Evolutionary conservation across 73 alveolate genomes (phyloP).

Genomic region (Uronychia setigera): DNA sequence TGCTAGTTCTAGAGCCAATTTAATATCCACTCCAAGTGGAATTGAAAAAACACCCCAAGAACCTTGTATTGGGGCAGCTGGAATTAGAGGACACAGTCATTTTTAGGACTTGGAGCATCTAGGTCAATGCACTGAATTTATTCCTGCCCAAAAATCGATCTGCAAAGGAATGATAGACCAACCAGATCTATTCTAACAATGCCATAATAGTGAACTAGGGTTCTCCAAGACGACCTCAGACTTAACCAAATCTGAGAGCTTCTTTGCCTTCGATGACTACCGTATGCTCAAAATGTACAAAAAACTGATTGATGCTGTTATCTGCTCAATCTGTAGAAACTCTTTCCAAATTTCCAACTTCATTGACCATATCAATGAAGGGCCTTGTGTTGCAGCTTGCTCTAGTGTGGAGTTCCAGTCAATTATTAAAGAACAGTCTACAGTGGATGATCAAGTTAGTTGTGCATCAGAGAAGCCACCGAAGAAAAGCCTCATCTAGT

Average conservation of each 20-base stretch:
- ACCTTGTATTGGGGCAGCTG: background rate
- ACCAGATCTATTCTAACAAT: no score
- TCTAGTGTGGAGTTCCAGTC: background rate
- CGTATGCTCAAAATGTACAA: background rate
- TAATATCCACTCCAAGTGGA: background rate
- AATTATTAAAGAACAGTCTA: background rate
- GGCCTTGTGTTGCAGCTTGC: background rate
- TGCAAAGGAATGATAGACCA: no score
- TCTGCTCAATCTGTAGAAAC: background rate
- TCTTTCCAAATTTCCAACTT: background rate
- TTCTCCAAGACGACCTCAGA: no score
- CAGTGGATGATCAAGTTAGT: background rate
- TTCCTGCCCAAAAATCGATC: no score
- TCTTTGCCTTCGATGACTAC: background rate
- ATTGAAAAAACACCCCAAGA: background rate
- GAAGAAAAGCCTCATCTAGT: background rate
- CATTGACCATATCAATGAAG: background rate
- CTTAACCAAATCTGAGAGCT: background rate
- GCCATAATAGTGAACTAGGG: no score
- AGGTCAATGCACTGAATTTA: background rate
- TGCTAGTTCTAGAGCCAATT: background rate
- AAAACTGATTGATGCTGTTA: background rate
- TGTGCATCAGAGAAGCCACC: background rate
- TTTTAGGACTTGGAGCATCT: background rate
- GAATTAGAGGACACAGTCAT: background rate